These are phyloP conservation scores for Eucalyptus erythrocorys DNA, from an alignment of 345 rosid species.

Conservation along the genomic window DNA sequence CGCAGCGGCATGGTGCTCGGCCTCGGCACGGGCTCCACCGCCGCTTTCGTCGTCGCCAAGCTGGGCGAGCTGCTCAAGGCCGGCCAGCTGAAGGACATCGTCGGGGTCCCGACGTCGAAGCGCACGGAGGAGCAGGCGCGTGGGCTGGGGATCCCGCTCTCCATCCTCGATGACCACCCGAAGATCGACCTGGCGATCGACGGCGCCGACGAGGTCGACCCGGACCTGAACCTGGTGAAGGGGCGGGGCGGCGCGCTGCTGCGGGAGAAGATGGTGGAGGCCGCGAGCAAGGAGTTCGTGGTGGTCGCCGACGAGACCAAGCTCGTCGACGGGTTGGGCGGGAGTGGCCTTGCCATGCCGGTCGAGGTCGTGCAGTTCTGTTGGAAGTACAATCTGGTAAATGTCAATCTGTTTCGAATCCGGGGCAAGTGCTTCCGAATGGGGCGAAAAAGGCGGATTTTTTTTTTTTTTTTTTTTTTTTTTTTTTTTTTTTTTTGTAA, in stretches of 20 bases:
- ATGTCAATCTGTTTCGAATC: neutral
- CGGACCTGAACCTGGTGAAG: slow-evolving; percentile 71
- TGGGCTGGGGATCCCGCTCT: slow-evolving; percentile 64
- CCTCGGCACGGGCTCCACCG: slow-evolving; percentile 98
- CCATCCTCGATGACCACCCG: slow-evolving; percentile 62
- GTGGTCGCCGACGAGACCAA: slow-evolving; percentile 93
- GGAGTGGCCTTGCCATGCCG: slow-evolving; percentile 91
- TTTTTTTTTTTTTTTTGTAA: neutral
- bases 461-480: neutral
- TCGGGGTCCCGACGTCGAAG: slow-evolving; percentile 87
- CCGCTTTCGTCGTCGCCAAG: slow-evolving; percentile 85
- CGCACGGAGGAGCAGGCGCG: slow-evolving; percentile 91
- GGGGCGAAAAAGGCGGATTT: neutral
- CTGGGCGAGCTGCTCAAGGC: slow-evolving; percentile 58
- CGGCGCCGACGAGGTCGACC: slow-evolving; percentile 98
- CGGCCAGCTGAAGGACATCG: slow-evolving; percentile 56
- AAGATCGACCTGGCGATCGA: slow-evolving; percentile 80
- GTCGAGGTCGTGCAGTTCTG: slow-evolving; percentile 95
- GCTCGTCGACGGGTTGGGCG: slow-evolving; percentile 78
- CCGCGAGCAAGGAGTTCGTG: slow-evolving; percentile 68
- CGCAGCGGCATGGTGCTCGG: slow-evolving; percentile 92
- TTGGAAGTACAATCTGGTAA: slow-evolving; percentile 72
- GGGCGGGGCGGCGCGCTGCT: slow-evolving; percentile 94
- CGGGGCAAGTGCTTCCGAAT: neutral
- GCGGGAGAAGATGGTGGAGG: slow-evolving; percentile 94